Percentiles rank a stretch among this genome's conserved stretches.
Evolutionary conservation across 169 alveolate genomes (phyloP).

Genomic region (Eimeria acervulina): DNA sequence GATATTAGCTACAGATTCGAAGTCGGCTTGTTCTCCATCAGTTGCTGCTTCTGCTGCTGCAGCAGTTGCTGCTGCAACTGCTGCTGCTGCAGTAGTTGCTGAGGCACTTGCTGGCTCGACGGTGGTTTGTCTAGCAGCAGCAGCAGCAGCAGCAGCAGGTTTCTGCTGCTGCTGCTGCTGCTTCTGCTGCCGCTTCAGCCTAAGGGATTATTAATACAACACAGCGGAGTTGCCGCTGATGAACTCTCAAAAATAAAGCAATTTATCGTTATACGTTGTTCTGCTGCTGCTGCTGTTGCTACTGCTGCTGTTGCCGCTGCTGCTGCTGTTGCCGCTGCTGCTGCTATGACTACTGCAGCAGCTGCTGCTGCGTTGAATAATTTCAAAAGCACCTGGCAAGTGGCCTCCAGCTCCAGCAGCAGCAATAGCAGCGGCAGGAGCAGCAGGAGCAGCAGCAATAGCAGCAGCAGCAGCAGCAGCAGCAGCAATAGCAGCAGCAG

Average conservation of each 20-base stretch:
- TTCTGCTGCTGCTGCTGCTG: too few relatives aligned
- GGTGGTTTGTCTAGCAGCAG: background rate
- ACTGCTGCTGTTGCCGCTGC: constrained; percentile 46
- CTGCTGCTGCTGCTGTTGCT: constrained; percentile 31
- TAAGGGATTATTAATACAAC: background rate
- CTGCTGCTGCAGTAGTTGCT: constrained; percentile 19
- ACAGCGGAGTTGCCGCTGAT: background rate
- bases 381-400: background rate
- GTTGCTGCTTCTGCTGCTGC: too few relatives aligned
- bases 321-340: constrained; percentile 51
- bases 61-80: background rate
- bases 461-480: too few relatives aligned
- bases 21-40: background rate
- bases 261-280: background rate
- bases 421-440: background rate
- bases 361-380: constrained; percentile 5
- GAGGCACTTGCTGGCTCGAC: background rate
- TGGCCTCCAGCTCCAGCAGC: background rate
- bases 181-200: background rate
- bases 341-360: background rate
- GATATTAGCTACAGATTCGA: background rate
- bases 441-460: background rate
- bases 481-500: too few relatives aligned
- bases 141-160: too few relatives aligned
- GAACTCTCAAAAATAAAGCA: background rate